These are phyloP conservation scores for Artemisia annua DNA, from an alignment of 129 eudicot species.

Conservation along the genomic window DNA sequence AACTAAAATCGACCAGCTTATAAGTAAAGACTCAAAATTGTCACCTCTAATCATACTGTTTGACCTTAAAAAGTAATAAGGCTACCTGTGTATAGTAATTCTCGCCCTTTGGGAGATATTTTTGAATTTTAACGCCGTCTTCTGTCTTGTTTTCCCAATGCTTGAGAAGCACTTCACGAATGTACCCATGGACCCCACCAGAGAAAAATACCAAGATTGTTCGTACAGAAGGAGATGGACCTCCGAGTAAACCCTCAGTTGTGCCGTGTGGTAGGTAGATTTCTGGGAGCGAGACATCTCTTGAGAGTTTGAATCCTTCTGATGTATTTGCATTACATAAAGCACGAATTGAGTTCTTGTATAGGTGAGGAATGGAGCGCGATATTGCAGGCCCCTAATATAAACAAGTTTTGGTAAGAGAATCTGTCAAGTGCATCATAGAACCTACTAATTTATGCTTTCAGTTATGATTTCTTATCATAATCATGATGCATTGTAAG, in stretches of 20 bases:
- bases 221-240: conserved; percentile 58
- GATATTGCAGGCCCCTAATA: conserved; percentile 72
- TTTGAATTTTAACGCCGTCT: conserved; percentile 56
- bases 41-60: neutral
- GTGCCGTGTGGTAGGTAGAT: conserved; percentile 63
- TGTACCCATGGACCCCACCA: conserved; percentile 81
- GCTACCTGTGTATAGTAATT: conserved; percentile 23
- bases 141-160: conserved; percentile 75
- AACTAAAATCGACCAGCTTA: neutral
- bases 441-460: no score
- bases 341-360: conserved; percentile 64
- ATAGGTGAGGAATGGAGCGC: conserved; percentile 42
- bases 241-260: conserved; percentile 45
- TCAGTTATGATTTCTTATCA: no score
- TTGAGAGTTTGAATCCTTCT: conserved; percentile 58
- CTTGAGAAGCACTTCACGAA: conserved; percentile 60
- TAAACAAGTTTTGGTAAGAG: no score
- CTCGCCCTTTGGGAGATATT: conserved; percentile 61
- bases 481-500: no score
- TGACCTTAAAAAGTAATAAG: neutral
- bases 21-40: neutral
- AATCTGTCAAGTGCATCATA: no score
- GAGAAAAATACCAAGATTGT: conserved; percentile 68
- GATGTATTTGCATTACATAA: conserved; percentile 85
- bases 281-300: conserved; percentile 80